phyloP scores from a whole-genome alignment of 2,329 filamentous ascomycete species.

The Fusarium nanum region DNA sequence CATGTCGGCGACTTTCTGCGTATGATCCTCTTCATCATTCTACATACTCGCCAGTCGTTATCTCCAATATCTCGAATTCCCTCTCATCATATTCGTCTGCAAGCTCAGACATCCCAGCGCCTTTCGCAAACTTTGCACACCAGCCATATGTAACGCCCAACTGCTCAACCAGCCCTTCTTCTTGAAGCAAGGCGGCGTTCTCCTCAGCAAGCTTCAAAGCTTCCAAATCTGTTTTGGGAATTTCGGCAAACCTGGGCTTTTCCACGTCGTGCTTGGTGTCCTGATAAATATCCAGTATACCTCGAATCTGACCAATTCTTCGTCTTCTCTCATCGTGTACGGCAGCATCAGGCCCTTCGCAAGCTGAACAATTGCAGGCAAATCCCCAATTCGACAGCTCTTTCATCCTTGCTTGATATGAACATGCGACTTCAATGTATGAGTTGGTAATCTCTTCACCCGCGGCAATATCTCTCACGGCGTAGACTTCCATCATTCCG shows the following conservation, averaged over 20 bases:
- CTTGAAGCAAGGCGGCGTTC: neutral
- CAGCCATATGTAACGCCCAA: constrained; percentile 14
- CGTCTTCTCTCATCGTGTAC: constrained; percentile 18
- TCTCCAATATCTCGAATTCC: constrained; percentile 12
- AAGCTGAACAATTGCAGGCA: neutral
- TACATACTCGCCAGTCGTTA: constrained; percentile 6
- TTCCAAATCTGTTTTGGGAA: constrained; percentile 9
- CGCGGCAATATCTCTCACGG: neutral
- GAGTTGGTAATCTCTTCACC: constrained; percentile 23
- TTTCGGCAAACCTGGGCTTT: constrained; percentile 1
- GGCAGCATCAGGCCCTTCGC: neutral
- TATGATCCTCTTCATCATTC: too few relatives aligned
- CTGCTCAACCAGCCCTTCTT: constrained; percentile 10
- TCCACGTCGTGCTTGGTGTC: neutral
- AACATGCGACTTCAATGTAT: constrained; percentile 15
- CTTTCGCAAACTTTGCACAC: constrained; percentile 16
- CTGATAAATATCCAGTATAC: constrained; percentile 7
- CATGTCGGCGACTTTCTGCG: too few relatives aligned
- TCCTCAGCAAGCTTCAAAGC: constrained; percentile 7
- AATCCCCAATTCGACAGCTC: constrained; percentile 22
- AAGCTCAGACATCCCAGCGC: neutral
- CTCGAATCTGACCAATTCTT: constrained; percentile 15
- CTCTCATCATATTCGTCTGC: constrained; percentile 9
- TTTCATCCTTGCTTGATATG: neutral
- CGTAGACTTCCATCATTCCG: constrained; percentile 13